These are phyloP conservation scores for Thermothielavioides terrestris DNA, from an alignment of 495 filamentous ascomycete species.

Conservation along the genomic window DNA sequence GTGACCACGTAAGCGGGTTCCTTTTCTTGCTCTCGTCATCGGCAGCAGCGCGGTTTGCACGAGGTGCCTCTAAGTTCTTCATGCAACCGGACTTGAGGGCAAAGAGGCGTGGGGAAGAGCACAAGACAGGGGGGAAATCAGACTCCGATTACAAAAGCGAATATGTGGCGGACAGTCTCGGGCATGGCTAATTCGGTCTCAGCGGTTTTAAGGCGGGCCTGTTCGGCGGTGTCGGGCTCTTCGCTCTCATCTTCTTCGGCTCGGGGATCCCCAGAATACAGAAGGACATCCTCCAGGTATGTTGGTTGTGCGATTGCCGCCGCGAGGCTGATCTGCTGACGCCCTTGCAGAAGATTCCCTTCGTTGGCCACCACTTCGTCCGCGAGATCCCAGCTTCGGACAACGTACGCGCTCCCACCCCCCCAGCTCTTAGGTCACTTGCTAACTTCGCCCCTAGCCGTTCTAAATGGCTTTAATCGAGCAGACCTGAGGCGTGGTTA, in stretches of 20 bases:
- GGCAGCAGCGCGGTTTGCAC: too few relatives aligned
- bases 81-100: too few relatives aligned
- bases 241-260: conserved; percentile 51
- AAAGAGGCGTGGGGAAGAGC: too few relatives aligned
- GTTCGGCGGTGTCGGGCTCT: conserved; percentile 48
- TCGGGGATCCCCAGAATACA: conserved; percentile 50
- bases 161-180: too few relatives aligned
- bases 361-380: conserved; percentile 40
- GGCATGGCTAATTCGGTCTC: conserved; percentile 1
- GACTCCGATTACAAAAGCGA: too few relatives aligned
- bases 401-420: conserved; percentile 36
- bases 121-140: too few relatives aligned
- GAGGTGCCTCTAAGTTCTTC: too few relatives aligned
- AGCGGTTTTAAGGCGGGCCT: conserved; percentile 39
- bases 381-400: conserved; percentile 49
- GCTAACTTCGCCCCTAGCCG: conserved; percentile 24
- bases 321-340: conserved; percentile 9
- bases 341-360: conserved; percentile 42
- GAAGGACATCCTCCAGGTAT: conserved; percentile 45
- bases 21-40: too few relatives aligned
- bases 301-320: not conserved
- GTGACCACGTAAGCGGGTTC: conserved; percentile 32
- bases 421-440: not conserved
- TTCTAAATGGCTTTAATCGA: conserved; percentile 35
- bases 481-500: too few relatives aligned